Percentiles rank a stretch among this genome's conserved stretches.
phyloP scores from a whole-genome alignment of 2,329 filamentous ascomycete species.

The Camptophora hylomeconis region DNA sequence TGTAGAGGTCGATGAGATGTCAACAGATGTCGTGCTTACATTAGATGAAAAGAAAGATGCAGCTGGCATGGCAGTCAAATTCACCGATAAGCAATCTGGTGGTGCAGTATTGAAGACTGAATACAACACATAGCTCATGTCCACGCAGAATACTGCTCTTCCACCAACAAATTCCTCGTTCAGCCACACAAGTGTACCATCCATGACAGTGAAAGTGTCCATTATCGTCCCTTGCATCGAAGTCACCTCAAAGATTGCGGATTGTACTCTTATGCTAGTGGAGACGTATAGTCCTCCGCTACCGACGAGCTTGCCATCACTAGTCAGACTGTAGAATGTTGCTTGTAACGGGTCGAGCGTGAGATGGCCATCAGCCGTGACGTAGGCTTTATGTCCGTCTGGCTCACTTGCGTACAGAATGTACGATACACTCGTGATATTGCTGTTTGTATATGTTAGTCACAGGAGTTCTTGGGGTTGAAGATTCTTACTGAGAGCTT shows the following conservation, averaged over 20 bases:
- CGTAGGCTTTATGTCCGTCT: too few species aligned
- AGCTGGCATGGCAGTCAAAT: slow-evolving; percentile 5
- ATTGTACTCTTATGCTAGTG: slow-evolving; percentile 6
- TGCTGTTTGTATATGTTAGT: too few species aligned
- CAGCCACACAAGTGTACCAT: slow-evolving; percentile 8
- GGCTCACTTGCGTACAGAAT: too few species aligned
- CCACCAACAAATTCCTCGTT: slow-evolving; percentile 10
- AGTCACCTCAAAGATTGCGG: slow-evolving; percentile 7
- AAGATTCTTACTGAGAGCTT: too few species aligned
- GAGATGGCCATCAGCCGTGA: slow-evolving; percentile 7
- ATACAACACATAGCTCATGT: slow-evolving; percentile 7
- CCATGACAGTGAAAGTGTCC: slow-evolving; percentile 5
- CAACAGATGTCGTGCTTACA: not conserved
- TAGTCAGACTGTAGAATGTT: slow-evolving; percentile 6
- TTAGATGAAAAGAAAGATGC: slow-evolving; percentile 1
- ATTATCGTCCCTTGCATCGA: too few species aligned
- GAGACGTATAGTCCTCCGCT: slow-evolving; percentile 9
- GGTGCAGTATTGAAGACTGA: slow-evolving; percentile 8
- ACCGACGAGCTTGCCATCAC: slow-evolving; percentile 9
- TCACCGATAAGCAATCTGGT: slow-evolving; percentile 5
- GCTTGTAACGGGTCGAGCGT: slow-evolving; percentile 8
- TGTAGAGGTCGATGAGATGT: not conserved
- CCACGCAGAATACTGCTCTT: slow-evolving; percentile 11
- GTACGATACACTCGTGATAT: too few species aligned
- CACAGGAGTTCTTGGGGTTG: too few species aligned